A percentile compares a stretch with the other conserved stretches of the same genome.
Conservation (phyloP, 2,329 filamentous ascomycete genomes). For the Alternaria hordeiaustralica region DNA sequence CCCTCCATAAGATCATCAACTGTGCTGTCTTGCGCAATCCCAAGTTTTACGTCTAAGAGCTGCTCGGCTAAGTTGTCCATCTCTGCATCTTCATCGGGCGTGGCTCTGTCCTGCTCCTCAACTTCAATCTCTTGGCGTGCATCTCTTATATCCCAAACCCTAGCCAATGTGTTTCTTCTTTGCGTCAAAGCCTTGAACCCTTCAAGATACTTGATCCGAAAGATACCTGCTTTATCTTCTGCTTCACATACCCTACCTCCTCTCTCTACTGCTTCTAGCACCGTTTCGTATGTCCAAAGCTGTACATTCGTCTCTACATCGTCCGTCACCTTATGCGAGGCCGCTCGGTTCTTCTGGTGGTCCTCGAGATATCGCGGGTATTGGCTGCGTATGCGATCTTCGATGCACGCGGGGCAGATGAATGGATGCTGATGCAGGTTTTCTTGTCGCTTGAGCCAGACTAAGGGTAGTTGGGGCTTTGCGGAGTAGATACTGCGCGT, state of each 20-base stretch:
- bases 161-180: rapidly evolving
- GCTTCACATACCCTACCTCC: neutral
- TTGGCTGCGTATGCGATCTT: neutral
- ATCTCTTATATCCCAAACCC: neutral
- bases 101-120: neutral
- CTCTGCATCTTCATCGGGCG: neutral
- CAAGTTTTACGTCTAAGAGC: neutral
- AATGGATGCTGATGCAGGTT: neutral
- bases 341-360: no score
- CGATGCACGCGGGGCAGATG: neutral
- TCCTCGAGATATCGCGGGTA: neutral
- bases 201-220: neutral
- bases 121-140: neutral
- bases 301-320: neutral
- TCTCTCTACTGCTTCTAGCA: neutral
- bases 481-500: neutral
- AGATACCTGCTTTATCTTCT: neutral
- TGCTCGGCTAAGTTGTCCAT: neutral
- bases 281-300: neutral
- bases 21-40: neutral
- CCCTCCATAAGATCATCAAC: neutral
- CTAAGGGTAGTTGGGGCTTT: neutral
- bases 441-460: neutral
- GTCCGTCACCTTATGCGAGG: neutral
- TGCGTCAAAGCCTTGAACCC: neutral